These are phyloP conservation scores for Verruconis gallopava DNA, from an alignment of 2,329 filamentous ascomycete species.

Conservation along the genomic window DNA sequence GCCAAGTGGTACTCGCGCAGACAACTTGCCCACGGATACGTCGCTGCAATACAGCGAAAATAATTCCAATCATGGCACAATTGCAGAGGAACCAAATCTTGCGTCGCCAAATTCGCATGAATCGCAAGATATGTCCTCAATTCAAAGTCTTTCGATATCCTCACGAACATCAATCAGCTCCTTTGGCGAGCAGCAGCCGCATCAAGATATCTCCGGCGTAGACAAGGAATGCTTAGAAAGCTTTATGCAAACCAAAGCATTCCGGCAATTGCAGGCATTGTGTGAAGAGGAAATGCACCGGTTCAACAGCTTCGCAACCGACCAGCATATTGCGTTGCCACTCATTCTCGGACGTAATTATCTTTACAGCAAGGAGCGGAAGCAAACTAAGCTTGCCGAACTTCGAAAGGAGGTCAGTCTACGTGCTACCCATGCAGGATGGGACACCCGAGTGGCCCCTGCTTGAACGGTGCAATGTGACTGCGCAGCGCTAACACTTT, in stretches of 20 bases:
- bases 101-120: conserved; percentile 4
- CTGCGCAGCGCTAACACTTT: background rate
- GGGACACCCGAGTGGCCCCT: background rate
- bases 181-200: background rate
- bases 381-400: conserved; percentile 2
- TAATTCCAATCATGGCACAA: background rate
- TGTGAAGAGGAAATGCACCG: conserved; percentile 4
- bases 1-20: background rate
- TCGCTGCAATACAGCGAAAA: no score
- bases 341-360: conserved; percentile 8
- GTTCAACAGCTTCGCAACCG: conserved; percentile 7
- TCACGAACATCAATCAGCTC: conserved; percentile 9
- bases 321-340: conserved; percentile 9
- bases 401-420: conserved; percentile 6
- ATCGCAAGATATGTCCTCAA: conserved; percentile 7
- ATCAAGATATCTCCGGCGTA: background rate
- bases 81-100: conserved; percentile 6
- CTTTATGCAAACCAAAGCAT: background rate
- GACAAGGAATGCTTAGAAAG: background rate
- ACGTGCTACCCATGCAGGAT: background rate
- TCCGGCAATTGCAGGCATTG: background rate
- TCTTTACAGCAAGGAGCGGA: conserved; percentile 5
- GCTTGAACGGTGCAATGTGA: background rate
- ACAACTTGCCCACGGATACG: no score
- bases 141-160: conserved; percentile 3